Evolutionary conservation across 2,329 filamentous ascomycete species (phyloP).

Genomic region (Talaromyces amestolkiae): DNA sequence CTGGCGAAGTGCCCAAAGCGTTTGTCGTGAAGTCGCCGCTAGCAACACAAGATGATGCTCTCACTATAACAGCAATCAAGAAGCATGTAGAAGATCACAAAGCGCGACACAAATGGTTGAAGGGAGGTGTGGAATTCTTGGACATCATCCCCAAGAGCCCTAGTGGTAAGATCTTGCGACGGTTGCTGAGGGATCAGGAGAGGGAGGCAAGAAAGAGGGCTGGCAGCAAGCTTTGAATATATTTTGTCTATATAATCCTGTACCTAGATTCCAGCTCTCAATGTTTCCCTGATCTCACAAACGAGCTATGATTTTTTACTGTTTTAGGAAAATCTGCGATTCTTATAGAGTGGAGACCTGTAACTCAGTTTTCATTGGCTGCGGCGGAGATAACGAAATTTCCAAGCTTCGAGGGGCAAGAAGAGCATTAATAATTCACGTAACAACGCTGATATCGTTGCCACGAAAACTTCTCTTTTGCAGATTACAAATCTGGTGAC

Average conservation of each 20-base stretch:
- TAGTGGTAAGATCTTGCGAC: constrained; percentile 62
- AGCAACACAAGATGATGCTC: constrained; percentile 53
- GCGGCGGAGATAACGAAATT: constrained; percentile 12
- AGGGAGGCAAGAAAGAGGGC: constrained; percentile 63
- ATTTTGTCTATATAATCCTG: background rate
- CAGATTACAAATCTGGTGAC: constrained; percentile 9
- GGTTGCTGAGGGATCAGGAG: constrained; percentile 70
- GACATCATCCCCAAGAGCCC: constrained; percentile 60
- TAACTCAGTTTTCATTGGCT: constrained; percentile 1
- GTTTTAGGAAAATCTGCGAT: background rate
- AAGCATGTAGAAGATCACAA: constrained; percentile 62
- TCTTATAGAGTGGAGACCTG: constrained; percentile 11
- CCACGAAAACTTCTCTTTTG: background rate
- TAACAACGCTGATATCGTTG: background rate
- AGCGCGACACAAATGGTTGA: constrained; percentile 61
- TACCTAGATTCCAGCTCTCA: background rate
- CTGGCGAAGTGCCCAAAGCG: constrained; percentile 63
- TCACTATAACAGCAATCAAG: constrained; percentile 51
- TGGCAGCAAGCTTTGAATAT: constrained; percentile 64
- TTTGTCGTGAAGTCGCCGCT: constrained; percentile 60
- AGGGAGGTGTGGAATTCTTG: constrained; percentile 59
- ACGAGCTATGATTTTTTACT: background rate
- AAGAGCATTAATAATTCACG: constrained; percentile 16
- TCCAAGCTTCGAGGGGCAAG: constrained; percentile 20
- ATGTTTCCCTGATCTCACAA: background rate